These are phyloP conservation scores for Suhomyces canberraensis DNA, from an alignment of 805 yeast genomes.

Conservation along the genomic window DNA sequence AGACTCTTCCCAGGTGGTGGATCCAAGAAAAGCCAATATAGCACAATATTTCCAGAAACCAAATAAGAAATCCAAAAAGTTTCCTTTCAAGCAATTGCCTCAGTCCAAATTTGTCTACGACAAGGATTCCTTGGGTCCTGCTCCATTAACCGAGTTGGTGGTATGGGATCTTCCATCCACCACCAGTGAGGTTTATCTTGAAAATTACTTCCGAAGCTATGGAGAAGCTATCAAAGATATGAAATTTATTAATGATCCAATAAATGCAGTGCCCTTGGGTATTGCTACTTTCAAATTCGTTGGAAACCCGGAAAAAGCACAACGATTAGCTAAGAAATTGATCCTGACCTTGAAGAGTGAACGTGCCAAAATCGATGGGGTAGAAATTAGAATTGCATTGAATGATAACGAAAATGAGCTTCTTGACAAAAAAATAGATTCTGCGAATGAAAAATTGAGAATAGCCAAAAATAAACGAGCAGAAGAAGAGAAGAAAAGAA, in stretches of 20 bases:
- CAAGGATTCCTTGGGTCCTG: slow-evolving; percentile 68
- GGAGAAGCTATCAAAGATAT: slow-evolving; percentile 61
- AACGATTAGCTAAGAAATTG: slow-evolving; percentile 32
- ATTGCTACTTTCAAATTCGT: slow-evolving; percentile 61
- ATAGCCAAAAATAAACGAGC: slow-evolving; percentile 26
- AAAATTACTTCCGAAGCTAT: slow-evolving; percentile 54
- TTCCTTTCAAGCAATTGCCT: slow-evolving; percentile 42
- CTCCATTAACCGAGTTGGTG: slow-evolving; percentile 68
- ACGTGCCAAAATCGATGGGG: slow-evolving; percentile 49
- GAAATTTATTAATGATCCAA: slow-evolving; percentile 62
- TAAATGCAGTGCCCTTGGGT: slow-evolving; percentile 76
- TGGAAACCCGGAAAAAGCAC: slow-evolving; percentile 49
- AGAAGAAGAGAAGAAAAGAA: slow-evolving; percentile 30
- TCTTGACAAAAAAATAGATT: slow-evolving; percentile 33
- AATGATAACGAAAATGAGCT: slow-evolving; percentile 44
- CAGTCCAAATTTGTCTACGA: slow-evolving; percentile 53
- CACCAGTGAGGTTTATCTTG: slow-evolving; percentile 43
- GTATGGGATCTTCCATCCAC: slow-evolving; percentile 63
- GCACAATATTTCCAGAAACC: slow-evolving; percentile 34
- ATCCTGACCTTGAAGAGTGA: slow-evolving; percentile 23
- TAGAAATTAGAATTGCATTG: slow-evolving; percentile 49
- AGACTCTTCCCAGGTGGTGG: slow-evolving; percentile 19
- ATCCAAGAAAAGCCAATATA: slow-evolving; percentile 39
- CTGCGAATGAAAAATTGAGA: slow-evolving; percentile 29
- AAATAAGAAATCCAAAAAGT: slow-evolving; percentile 36